Base-by-base conservation (phyloP, 2,329 filamentous ascomycete genomes). In the Verticillium tricorpus region DNA sequence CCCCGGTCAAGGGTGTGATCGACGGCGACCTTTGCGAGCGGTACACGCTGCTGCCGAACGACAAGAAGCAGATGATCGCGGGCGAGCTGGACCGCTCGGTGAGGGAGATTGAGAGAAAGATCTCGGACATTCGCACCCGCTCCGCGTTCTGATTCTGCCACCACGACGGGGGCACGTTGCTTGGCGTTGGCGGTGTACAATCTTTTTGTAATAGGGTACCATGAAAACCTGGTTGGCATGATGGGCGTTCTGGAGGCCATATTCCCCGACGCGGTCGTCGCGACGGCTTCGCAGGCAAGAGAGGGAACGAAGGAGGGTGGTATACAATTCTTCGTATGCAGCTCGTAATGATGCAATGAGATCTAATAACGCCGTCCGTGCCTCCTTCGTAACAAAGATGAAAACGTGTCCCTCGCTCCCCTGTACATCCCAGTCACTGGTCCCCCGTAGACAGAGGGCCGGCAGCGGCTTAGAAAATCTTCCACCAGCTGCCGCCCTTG, bases 11-110 rank as follows among this genome's bases (percentile, higher is more conserved):
- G 82, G 93, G 93, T 9, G 88, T 96, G 32, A 97, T 99, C 69
- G 95, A 99, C 76, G 95, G 95, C 32, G 95, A 99, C 77, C 80
- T 99, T 50, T 97, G 95, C 70, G 95, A 99, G 81, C 86, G 93
- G 68, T 99, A 92, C 76, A 86, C 92, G 62, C 78, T 95, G 63
- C 81, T 99, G 64, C 84, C 90, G 31, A 90, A 89, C 68, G 94
- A 97, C 70, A 93, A 92, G 81, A 97, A 97, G 82, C 88, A 92
- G 76, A 93, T 93, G 86, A 96, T 99, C 79, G 94, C 94, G 2
- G 93, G 85, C 58, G 94, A 98, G 76, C 77, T 98, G 68, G 95
- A 98, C 76, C 88, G 95, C 62, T 94, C 91, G 52, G 88, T 97
- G 61, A 81, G 92, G 69, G 92, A 98, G 77, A 95, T 99, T 71